Evolutionary conservation across 2,329 filamentous ascomycete species (phyloP).

Genomic region (Clarireedia hainanense): DNA sequence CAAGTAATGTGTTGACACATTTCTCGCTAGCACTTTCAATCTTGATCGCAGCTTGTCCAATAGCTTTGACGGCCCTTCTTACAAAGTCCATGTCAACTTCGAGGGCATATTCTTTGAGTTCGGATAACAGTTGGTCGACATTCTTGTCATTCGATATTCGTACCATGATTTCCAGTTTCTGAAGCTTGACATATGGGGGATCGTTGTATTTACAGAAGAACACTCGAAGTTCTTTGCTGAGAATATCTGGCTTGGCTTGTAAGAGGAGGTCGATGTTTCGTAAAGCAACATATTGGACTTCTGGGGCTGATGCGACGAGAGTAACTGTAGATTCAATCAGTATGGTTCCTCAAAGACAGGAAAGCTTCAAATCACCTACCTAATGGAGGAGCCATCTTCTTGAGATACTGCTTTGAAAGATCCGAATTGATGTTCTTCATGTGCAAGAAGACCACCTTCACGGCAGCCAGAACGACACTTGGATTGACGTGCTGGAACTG

Average conservation of each 20-base stretch:
- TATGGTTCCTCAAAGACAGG: background rate
- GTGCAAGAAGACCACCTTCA: slow-evolving; percentile 95
- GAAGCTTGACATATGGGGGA: slow-evolving; percentile 91
- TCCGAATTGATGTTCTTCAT: slow-evolving; percentile 80
- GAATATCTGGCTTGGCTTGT: slow-evolving; percentile 91
- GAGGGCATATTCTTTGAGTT: slow-evolving; percentile 93
- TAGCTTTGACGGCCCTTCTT: slow-evolving; percentile 85
- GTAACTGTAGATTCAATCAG: slow-evolving; percentile 55
- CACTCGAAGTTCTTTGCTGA: slow-evolving; percentile 94
- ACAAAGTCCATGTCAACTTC: slow-evolving; percentile 99
- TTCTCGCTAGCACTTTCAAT: slow-evolving; percentile 92
- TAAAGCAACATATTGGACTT: slow-evolving; percentile 95
- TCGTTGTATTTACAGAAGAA: slow-evolving; percentile 99
- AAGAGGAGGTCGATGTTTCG: slow-evolving; percentile 93
- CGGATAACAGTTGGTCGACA: slow-evolving; percentile 86
- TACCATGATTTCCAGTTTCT: slow-evolving; percentile 98
- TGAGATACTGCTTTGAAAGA: slow-evolving; percentile 75
- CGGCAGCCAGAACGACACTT: slow-evolving; percentile 91
- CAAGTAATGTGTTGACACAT: slow-evolving; percentile 87
- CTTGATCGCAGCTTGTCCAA: slow-evolving; percentile 97
- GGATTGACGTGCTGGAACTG: slow-evolving; percentile 99
- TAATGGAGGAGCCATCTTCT: slow-evolving; percentile 97
- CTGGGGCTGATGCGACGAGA: slow-evolving; percentile 86
- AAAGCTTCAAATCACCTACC: slow-evolving; percentile 44
- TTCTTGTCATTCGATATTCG: slow-evolving; percentile 97